Percentiles rank a stretch among this genome's conserved stretches.
phyloP scores from a whole-genome alignment of 139 green algal genomes.

The Chlorella sorokiniana region DNA sequence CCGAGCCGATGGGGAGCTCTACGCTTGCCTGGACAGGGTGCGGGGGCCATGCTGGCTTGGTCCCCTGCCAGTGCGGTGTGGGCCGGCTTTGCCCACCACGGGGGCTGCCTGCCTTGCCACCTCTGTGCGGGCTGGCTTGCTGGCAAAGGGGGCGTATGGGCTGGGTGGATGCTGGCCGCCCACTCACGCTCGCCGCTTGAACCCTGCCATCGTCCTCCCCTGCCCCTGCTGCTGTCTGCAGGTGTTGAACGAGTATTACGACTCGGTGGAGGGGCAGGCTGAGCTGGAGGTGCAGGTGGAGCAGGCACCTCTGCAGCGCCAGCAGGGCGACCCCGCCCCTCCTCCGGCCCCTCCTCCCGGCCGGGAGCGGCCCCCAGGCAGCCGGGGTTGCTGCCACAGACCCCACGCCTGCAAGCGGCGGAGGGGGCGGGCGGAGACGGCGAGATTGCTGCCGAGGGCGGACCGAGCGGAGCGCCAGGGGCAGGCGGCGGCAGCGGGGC shows the following conservation, averaged over 20 bases:
- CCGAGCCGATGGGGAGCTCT: conserved; percentile 31
- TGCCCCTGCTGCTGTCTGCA: not conserved
- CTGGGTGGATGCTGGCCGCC: not conserved
- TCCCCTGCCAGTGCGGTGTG: too few species aligned
- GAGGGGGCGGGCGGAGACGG: not conserved
- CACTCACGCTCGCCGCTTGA: too few species aligned
- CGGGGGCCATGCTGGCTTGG: not conserved
- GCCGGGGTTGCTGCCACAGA: not conserved
- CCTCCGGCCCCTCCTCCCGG: too few species aligned
- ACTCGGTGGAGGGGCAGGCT: not conserved
- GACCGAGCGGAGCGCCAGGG: not conserved
- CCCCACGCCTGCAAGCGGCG: not conserved
- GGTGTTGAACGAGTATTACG: conserved; percentile 28
- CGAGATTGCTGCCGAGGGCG: not conserved
- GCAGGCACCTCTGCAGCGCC: not conserved
- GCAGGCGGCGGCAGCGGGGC: not conserved
- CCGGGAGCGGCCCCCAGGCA: not conserved
- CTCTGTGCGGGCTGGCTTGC: too few species aligned
- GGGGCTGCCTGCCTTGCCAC: too few species aligned
- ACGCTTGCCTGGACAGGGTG: conserved; percentile 26
- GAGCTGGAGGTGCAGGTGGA: conserved; percentile 19
- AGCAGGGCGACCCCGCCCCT: too few species aligned
- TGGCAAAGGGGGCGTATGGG: too few species aligned
- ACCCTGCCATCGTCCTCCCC: not conserved
- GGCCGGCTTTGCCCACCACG: too few species aligned